Evolutionary conservation across 2,329 filamentous ascomycete species (phyloP), one percentile per base, ranked within the genome.

Genomic region (Rachicladosporium sp.): DNA sequence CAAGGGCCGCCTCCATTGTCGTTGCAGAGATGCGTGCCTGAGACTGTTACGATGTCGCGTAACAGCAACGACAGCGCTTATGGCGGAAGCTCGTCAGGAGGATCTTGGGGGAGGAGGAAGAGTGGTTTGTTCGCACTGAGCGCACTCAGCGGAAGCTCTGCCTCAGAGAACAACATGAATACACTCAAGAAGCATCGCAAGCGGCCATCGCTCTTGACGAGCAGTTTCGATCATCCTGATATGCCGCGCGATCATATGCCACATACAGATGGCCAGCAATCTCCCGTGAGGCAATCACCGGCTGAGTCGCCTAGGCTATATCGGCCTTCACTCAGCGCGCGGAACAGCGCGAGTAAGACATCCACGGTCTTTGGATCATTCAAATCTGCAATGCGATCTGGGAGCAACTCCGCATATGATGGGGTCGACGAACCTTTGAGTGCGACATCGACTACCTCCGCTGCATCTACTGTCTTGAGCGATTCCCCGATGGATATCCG

Each of bases 351-450:
- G 29, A 51, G 48, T 45, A 65, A 70, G 8, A 59, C 64, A n/a
- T 43, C 52, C 12, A 77, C 74, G 3, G 63, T 76, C 19, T 76
- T 79, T 53, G 73, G 72, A 31, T 77, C 75, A 1, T 57, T 78
- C 37, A 67, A 69, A 43, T 39, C 46, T 35, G 70, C 67, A 29
- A 58, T 71, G 36, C 69, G 70, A 38, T 67, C 68, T 4, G 55
- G 64, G 38, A 69, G 69, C 23, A 71, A 72, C 31, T 68, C 73
- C 32, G 11, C 9, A 11, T 36, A 36, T 11, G 41, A 42, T 13
- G 36, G 33, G 27, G 29, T 39, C 34, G 70, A 73, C 33, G 66
- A 68, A 43, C 62, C 63, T 7, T 53, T 69, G 15, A 64, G 64
- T 8, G 56, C 66, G 3, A 65, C 66, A n/a, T 67, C 69, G 32